These are phyloP conservation scores for Fusarium algeriense DNA, from an alignment of 2,329 filamentous ascomycete species.

Conservation along the genomic window DNA sequence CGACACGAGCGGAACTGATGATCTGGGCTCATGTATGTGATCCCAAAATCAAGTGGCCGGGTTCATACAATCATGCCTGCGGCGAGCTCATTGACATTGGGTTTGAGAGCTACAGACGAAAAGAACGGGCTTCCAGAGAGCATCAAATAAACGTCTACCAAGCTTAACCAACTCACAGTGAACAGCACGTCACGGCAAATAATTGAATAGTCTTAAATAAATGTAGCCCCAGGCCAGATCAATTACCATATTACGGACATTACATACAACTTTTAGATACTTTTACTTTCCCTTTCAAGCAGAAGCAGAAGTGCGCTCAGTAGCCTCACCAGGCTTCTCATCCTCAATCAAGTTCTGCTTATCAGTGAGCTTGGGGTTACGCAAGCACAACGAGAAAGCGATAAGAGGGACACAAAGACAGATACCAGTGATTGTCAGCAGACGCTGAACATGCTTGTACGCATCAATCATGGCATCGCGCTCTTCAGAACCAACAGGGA, in stretches of 20 bases:
- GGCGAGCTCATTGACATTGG: not conserved
- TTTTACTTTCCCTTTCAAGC: constrained; percentile 2
- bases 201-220: not conserved
- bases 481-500: constrained; percentile 59
- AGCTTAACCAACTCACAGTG: not conserved
- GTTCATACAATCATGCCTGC: not conserved
- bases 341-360: constrained; percentile 58
- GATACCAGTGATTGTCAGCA: constrained; percentile 63
- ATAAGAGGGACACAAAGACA: constrained; percentile 63
- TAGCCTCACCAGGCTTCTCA: constrained; percentile 36
- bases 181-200: not conserved
- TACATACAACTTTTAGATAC: constrained; percentile 10
- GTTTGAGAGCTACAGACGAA: not conserved
- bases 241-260: constrained; percentile 23
- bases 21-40: no score
- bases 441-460: constrained; percentile 61
- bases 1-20: not conserved
- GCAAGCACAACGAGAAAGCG: constrained; percentile 56
- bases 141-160: not conserved
- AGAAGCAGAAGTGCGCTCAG: constrained; percentile 3
- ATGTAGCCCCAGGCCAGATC: constrained; percentile 11
- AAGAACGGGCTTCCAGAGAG: no score
- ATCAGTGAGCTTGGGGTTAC: constrained; percentile 61
- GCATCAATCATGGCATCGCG: constrained; percentile 57
- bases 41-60: not conserved